Base-by-base conservation (phyloP, 139 green algal genomes). In the Closterium sp. region DNA sequence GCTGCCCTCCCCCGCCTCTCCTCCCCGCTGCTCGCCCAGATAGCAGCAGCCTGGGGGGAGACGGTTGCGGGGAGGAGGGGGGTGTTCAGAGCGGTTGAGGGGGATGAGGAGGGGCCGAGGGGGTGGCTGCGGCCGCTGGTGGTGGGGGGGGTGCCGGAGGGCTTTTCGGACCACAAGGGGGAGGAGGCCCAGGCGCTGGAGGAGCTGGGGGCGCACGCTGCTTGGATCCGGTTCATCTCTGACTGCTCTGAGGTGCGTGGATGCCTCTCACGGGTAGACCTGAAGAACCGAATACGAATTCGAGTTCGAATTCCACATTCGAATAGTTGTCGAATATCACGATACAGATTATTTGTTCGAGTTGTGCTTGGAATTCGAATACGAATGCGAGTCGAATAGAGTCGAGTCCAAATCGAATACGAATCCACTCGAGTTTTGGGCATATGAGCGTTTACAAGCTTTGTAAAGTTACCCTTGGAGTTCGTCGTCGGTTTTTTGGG, bases 31-130 rank as follows among this genome's bases (percentile, higher is more conserved):
- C 30, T 93, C n/a, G 84, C 92, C 23, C 43, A 94, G 12, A n/a
- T 93, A 3, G 89, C 90, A 31, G 89, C 93, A 6, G 92, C 92
- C 7, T 93, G 89, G 90, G 30, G 88, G 64, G 92, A 84, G 90
- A 89, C 90, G 21, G 34, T 84, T 10, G 31, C 31, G 23, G 28
- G 30, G 76, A 1, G 35, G 1, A 30, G 33, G 25, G 92, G 92
- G 32, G n/a, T 94, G 16, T 94, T 87, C 3, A 32, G 16, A 85
- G 64, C 66, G 86, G 21, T 23, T 16, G 8, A 21, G 90, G 19
- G 12, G 36, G 31, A 31, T 33, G 21, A 76, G 55, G 55, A 76
- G 10, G 92, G 92, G 25, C 90, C 90, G 21, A 4, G 32, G 21
- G 92, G 76, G n/a, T 31, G 32, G 85, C 84, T 94, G 38, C 84